Conservation (phyloP, 805 yeast species). For the Metschnikowia colocasiae region DNA sequence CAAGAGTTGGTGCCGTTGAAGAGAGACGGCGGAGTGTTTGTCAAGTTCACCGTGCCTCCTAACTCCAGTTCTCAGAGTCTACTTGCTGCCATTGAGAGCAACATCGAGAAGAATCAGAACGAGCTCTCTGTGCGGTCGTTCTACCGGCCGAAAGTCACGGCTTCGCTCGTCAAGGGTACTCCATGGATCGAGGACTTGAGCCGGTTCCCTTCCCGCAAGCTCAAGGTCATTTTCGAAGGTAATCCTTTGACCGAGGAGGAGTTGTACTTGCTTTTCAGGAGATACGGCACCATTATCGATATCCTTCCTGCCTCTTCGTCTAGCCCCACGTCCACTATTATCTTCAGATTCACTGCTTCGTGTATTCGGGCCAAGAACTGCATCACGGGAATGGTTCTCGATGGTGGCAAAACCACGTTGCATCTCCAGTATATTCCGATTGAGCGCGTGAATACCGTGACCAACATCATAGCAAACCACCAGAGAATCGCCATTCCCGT, state of each 20-base stretch:
- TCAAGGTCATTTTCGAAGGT: constrained; percentile 75
- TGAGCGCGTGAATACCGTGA: constrained; percentile 48
- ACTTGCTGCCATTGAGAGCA: constrained; percentile 47
- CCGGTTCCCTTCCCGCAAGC: constrained; percentile 61
- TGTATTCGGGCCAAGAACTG: constrained; percentile 90
- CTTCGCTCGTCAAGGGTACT: constrained; percentile 76
- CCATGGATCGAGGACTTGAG: constrained; percentile 97
- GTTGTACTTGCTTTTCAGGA: constrained; percentile 72
- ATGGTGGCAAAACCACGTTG: constrained; percentile 49
- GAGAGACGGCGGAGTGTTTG: constrained; percentile 94
- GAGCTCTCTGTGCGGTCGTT: constrained; percentile 16
- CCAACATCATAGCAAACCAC: constrained; percentile 64
- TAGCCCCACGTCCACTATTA: constrained; percentile 45
- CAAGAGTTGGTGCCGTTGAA: constrained; percentile 63
- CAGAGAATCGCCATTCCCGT: constrained; percentile 81
- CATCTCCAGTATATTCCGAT: constrained; percentile 71
- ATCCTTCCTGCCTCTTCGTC: constrained; percentile 58
- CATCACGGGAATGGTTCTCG: constrained; percentile 70
- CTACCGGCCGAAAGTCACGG: constrained; percentile 36
- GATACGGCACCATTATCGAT: constrained; percentile 82
- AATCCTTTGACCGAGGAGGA: constrained; percentile 74
- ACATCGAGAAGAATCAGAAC: constrained; percentile 28
- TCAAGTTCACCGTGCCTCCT: constrained; percentile 63
- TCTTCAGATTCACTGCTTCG: constrained; percentile 54
- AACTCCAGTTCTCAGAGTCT: constrained; percentile 48